These are phyloP conservation scores for Trichosporon sp. DNA, from an alignment of 1,284 basidiomycete species.

Conservation along the genomic window DNA sequence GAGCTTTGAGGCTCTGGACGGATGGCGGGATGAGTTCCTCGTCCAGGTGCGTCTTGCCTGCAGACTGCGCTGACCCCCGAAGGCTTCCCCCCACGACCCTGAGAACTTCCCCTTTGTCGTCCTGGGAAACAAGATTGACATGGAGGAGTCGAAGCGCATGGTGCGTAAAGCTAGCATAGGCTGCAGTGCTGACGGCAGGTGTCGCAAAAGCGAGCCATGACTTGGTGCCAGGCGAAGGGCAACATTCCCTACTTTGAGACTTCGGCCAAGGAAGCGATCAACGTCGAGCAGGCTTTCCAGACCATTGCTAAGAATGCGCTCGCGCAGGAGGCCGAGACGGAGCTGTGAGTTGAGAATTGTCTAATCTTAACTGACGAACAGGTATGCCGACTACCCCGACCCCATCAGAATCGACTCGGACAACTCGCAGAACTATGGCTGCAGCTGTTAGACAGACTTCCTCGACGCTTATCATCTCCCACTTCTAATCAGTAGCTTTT, in stretches of 20 bases:
- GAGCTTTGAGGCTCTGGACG: slow-evolving; percentile 92
- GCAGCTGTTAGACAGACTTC: slow-evolving; percentile 65
- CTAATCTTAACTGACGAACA: slow-evolving; percentile 42
- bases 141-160: slow-evolving; percentile 98
- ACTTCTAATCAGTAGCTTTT: slow-evolving; percentile 6
- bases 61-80: background rate
- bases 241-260: slow-evolving; percentile 99
- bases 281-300: slow-evolving; percentile 99
- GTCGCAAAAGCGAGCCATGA: slow-evolving; percentile 99
- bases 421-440: slow-evolving; percentile 83
- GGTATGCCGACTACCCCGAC: slow-evolving; percentile 97
- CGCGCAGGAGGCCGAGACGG: slow-evolving; percentile 93
- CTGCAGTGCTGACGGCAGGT: slow-evolving; percentile 57
- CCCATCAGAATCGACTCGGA: slow-evolving; percentile 96
- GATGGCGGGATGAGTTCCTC: slow-evolving; percentile 95
- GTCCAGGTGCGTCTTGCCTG: slow-evolving; percentile 57
- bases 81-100: slow-evolving; percentile 96
- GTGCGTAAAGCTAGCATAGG: slow-evolving; percentile 53
- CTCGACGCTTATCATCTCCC: slow-evolving; percentile 1
- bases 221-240: slow-evolving; percentile 99
- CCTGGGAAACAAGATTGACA: slow-evolving; percentile 99
- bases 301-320: slow-evolving; percentile 98
- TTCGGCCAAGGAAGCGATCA: slow-evolving; percentile 99
- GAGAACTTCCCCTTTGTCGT: slow-evolving; percentile 99
- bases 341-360: slow-evolving; percentile 46